These are phyloP conservation scores for Penicillium malachiteum DNA, from an alignment of 495 filamentous ascomycete species.

Conservation along the genomic window DNA sequence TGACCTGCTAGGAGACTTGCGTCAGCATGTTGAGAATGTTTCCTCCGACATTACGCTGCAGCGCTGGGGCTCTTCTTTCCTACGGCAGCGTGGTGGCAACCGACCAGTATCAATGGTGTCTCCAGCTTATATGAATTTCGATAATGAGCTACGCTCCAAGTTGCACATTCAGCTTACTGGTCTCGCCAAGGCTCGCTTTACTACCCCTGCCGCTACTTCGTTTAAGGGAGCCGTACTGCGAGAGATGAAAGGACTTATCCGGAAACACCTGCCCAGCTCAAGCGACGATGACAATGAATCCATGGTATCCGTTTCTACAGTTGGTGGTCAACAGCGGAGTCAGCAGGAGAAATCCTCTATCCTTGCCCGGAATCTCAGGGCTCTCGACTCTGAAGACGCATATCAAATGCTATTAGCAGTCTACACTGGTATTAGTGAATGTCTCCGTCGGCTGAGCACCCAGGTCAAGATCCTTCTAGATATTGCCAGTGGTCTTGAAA, in stretches of 20 bases:
- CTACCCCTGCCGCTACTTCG: conserved; percentile 73
- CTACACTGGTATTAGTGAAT: conserved; percentile 85
- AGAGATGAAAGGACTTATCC: conserved; percentile 85
- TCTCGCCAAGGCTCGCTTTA: conserved; percentile 73
- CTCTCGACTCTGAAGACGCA: conserved; percentile 78
- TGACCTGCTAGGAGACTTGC: conserved; percentile 74
- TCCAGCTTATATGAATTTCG: conserved; percentile 72
- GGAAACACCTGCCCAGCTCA: conserved; percentile 81
- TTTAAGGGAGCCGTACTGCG: conserved; percentile 85
- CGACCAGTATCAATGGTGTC: conserved; percentile 62
- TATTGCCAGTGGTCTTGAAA: conserved; percentile 75
- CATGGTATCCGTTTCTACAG: conserved; percentile 81
- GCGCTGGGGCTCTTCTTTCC: conserved; percentile 67
- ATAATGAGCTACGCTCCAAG: conserved; percentile 63
- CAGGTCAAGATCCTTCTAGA: conserved; percentile 96
- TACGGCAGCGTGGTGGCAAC: conserved; percentile 64
- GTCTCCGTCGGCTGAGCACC: conserved; percentile 76
- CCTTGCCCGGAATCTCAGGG: conserved; percentile 86
- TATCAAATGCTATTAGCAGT: conserved; percentile 81
- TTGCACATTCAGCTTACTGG: conserved; percentile 70
- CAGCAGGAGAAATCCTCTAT: conserved; percentile 88
- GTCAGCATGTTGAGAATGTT: conserved; percentile 76
- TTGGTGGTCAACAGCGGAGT: conserved; percentile 65
- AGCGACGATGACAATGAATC: conserved; percentile 93
- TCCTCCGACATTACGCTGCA: conserved; percentile 70